A percentile compares a stretch with the other conserved stretches of the same genome.
Conservation (phyloP, 768 basidiomycete species). For the Suillus decipiens region DNA sequence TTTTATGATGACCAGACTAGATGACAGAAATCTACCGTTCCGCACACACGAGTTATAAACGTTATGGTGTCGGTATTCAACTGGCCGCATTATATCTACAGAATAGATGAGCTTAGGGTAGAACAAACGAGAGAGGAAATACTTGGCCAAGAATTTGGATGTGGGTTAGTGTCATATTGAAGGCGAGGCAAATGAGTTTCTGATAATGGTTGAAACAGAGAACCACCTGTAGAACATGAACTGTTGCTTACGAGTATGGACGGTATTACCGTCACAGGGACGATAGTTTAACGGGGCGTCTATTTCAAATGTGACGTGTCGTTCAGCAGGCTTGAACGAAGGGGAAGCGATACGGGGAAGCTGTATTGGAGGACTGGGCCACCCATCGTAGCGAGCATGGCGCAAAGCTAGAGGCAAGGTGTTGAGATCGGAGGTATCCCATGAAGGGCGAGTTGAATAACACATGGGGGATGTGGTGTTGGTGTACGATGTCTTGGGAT, state of each 20-base stretch:
- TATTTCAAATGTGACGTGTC: neutral
- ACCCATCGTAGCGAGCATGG: slow-evolving; percentile 6
- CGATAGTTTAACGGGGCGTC: slow-evolving; percentile 1
- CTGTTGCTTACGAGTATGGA: neutral
- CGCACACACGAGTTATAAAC: neutral
- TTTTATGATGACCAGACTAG: neutral
- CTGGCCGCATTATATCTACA: neutral
- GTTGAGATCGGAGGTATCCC: neutral
- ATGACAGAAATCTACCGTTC: neutral
- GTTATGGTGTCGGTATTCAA: neutral
- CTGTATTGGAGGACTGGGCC: neutral
- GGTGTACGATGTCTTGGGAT: neutral
- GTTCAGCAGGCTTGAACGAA: neutral
- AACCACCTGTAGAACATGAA: neutral
- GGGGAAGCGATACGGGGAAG: neutral
- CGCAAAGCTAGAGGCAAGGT: neutral
- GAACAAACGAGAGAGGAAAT: neutral
- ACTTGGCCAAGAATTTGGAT: neutral
- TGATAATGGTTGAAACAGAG: neutral
- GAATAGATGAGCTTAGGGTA: neutral
- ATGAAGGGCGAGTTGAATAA: neutral
- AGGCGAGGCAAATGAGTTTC: neutral
- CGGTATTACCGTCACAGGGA: neutral
- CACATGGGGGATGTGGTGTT: neutral
- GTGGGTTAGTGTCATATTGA: neutral